Percentiles rank a stretch among this genome's conserved stretches.
Evolutionary conservation across 164 flowering plant species (phyloP).

Genomic region (Nymphaea colorata): DNA sequence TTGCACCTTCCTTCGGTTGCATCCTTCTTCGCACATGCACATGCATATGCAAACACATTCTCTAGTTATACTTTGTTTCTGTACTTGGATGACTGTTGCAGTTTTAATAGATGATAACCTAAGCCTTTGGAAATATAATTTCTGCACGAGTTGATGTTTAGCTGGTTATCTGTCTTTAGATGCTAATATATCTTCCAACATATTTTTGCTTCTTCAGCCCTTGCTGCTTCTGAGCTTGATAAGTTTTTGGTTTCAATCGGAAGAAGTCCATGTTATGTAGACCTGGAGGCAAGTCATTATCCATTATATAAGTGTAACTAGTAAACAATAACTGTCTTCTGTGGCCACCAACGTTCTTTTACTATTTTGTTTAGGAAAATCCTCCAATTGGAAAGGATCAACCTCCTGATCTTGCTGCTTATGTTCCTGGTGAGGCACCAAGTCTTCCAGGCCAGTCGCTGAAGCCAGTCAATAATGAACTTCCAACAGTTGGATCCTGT

Average conservation of each 20-base stretch:
- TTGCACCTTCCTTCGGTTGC: no score
- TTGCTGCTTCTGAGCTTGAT: conserved; percentile 52
- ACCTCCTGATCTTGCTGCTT: conserved; percentile 83
- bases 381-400: conserved; percentile 94
- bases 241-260: conserved; percentile 80
- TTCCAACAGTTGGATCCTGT: conserved; percentile 16
- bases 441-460: conserved; percentile 25
- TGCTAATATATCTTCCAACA: background rate
- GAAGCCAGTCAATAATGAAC: conserved; percentile 18
- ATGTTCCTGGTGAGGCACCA: conserved; percentile 56
- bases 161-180: background rate
- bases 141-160: no score
- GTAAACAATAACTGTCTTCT: no score
- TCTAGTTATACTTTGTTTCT: no score
- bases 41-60: no score
- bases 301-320: background rate
- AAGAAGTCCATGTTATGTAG: conserved; percentile 67
- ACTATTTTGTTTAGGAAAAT: conserved; percentile 39
- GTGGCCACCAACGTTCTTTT: no score
- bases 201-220: conserved; percentile 31
- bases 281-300: conserved; percentile 59
- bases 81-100: no score
- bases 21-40: no score
- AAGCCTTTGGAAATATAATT: no score
- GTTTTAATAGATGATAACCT: no score